phyloP scores from a whole-genome alignment of 2,329 filamentous ascomycete genomes.

The Calonectria naviculata region DNA sequence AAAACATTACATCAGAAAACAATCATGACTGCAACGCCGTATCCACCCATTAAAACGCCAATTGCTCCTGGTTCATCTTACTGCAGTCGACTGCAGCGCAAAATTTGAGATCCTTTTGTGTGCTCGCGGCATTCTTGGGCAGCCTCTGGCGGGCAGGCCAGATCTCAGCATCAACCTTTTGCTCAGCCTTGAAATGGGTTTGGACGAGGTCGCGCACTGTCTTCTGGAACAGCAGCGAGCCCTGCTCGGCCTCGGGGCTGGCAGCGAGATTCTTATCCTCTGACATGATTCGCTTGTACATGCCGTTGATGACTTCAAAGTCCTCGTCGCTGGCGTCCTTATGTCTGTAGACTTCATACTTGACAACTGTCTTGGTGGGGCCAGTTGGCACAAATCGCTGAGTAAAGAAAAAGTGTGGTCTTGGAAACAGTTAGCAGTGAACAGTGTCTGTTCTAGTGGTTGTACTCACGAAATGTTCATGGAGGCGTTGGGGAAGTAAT shows the following conservation, averaged over 20 bases:
- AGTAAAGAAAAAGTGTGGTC: constrained; percentile 73
- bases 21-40: background rate
- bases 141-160: constrained; percentile 60
- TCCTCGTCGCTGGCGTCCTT: constrained; percentile 68
- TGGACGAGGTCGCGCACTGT: constrained; percentile 59
- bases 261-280: constrained; percentile 74
- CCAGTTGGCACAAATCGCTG: constrained; percentile 69
- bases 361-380: constrained; percentile 64
- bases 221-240: constrained; percentile 67
- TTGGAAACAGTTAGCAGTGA: constrained; percentile 33
- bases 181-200: constrained; percentile 59
- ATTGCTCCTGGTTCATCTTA: constrained; percentile 25
- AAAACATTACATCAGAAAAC: background rate
- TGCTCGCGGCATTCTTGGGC: constrained; percentile 39
- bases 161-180: constrained; percentile 56
- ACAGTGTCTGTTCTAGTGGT: background rate
- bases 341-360: constrained; percentile 73
- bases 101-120: constrained; percentile 45
- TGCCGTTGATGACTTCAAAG: constrained; percentile 66
- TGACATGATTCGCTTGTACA: constrained; percentile 72
- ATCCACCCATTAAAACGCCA: background rate
- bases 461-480: constrained; percentile 60
- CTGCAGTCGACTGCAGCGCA: constrained; percentile 50
- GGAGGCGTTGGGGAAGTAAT: constrained; percentile 63
- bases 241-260: constrained; percentile 67